Evolutionary conservation across 129 eudicot genomes (phyloP), one percentile per base, ranked within the genome.

Genomic region (Centrapalus pauciflorus): DNA sequence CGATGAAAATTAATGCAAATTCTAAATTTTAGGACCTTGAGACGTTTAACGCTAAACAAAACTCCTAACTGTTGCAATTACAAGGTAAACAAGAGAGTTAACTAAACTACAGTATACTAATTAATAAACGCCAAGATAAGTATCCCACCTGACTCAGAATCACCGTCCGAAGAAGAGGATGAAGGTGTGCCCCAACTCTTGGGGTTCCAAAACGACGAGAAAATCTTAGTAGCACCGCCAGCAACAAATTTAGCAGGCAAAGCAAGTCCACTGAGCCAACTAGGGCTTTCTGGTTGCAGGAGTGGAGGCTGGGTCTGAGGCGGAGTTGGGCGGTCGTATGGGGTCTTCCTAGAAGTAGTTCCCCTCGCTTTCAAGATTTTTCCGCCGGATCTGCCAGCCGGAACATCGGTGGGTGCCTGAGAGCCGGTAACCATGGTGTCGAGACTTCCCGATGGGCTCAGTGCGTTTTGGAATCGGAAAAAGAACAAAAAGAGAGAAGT

Each of bases 351-450:
- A 29, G 74, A 26, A 54, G 74, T 20, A 14, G 25, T 35, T 61
- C 79, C 73, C 28, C 78, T 66, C 1, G 64, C 52, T 74, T 72
- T 78, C 26, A 77, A 51, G 14, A 90, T 80, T 58, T 90, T 90
- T 0, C 97, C 95, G 71, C 97, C 97, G 79, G 91, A 73, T 69
- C 88, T 70, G 57, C 49, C 86, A 76, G 87, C 59, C 38, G 84
- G 74, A 4, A 24, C 60, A 34, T 55, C 81, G 69, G 49, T 73
- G 76, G 65, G 60, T 30, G 76, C 56, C 25, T 71, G 76, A 8
- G 73, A 73, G 64, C 26, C 74, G 55, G 79, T 6, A 48, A 61
- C 69, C 79, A 75, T 75, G 63, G 68, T 37, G 46, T 54, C 29
- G 73, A 26, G 74, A 66, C 38, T 20, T 11, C 17, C 16, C 61